Conservation (phyloP, 176 grass and related monocot genomes). For the Rhynchospora tenuis region DNA sequence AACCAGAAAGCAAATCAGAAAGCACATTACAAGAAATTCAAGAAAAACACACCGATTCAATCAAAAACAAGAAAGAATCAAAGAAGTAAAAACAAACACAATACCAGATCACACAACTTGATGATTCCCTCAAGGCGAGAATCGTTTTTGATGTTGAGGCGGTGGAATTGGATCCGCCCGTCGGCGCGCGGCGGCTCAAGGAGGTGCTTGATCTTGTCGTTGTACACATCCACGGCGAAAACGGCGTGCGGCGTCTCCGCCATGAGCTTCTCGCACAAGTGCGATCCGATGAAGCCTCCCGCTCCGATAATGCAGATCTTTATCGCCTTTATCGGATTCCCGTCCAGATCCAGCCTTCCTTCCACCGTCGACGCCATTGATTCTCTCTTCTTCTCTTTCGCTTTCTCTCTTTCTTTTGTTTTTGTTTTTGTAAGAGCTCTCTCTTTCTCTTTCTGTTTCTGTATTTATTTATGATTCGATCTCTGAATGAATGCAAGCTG, state of each 20-base stretch:
- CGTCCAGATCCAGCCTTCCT: conserved; percentile 79
- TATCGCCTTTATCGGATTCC: conserved; percentile 45
- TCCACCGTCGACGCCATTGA: conserved; percentile 17
- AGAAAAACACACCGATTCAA: background rate
- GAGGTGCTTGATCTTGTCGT: conserved; percentile 98
- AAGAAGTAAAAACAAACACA: no score
- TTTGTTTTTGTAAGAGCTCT: background rate
- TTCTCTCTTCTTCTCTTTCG: background rate
- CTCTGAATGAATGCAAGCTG: background rate
- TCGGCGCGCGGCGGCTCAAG: conserved; percentile 58
- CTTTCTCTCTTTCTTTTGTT: background rate
- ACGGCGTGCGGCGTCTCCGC: conserved; percentile 64
- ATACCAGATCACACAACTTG: conserved; percentile 92
- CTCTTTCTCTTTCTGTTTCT: background rate
- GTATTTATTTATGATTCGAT: conserved; percentile 1
- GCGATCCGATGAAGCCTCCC: conserved; percentile 92
- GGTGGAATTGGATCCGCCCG: conserved; percentile 82
- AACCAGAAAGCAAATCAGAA: background rate
- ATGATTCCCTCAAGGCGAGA: conserved; percentile 85
- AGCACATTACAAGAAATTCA: background rate
- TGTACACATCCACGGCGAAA: conserved; percentile 90
- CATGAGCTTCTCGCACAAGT: conserved; percentile 99
- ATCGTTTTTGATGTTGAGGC: conserved; percentile 97
- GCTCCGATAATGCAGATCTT: conserved; percentile 97
- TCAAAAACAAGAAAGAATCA: background rate